A percentile compares a stretch with the other conserved stretches of the same genome.
These are phyloP conservation scores for Nematodospora valgi DNA, from an alignment of 805 yeast genomes.

Conservation along the genomic window DNA sequence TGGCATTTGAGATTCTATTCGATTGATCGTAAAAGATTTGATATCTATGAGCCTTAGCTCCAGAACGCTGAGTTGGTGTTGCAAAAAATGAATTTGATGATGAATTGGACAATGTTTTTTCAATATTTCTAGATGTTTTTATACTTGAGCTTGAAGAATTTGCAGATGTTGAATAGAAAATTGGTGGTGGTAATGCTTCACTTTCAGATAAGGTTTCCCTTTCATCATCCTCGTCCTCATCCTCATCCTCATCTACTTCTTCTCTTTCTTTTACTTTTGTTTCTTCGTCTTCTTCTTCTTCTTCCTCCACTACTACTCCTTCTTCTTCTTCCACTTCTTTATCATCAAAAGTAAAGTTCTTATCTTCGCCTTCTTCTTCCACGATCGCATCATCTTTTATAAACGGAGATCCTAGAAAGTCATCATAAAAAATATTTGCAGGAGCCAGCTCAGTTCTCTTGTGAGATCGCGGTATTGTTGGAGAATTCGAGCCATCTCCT, in stretches of 20 bases:
- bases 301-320: too few species aligned
- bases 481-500: constrained; percentile 12
- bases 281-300: constrained; percentile 12
- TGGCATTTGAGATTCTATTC: constrained; percentile 40
- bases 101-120: constrained; percentile 31
- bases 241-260: constrained; percentile 2
- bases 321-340: constrained; percentile 5
- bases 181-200: constrained; percentile 21
- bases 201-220: constrained; percentile 7
- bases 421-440: constrained; percentile 21
- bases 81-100: constrained; percentile 25
- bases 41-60: constrained; percentile 41
- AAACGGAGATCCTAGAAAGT: constrained; percentile 30
- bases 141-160: constrained; percentile 34
- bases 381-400: constrained; percentile 14
- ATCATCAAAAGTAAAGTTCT: neutral
- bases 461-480: constrained; percentile 8
- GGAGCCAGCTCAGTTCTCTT: constrained; percentile 20
- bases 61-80: constrained; percentile 24
- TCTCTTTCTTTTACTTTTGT: too few species aligned
- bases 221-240: constrained; percentile 4
- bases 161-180: constrained; percentile 27
- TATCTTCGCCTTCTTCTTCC: constrained; percentile 6
- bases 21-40: constrained; percentile 48
- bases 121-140: constrained; percentile 18